These are phyloP conservation scores for Deakozyma indianensis DNA, from an alignment of 805 yeast species.

Conservation along the genomic window DNA sequence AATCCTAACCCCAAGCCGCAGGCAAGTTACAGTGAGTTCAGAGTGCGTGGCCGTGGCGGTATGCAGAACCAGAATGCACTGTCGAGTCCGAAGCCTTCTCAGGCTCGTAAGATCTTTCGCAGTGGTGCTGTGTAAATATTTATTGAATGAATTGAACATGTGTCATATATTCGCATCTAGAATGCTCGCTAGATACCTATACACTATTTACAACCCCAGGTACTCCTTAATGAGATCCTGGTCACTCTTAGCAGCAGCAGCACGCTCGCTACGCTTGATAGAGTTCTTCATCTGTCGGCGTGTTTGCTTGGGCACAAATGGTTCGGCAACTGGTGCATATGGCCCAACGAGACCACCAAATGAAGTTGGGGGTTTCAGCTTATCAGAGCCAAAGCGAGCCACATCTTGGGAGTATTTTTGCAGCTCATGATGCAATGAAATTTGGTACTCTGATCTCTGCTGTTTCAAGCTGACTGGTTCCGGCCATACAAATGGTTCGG, in stretches of 20 bases:
- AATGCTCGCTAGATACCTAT: not conserved
- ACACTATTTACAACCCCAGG: conserved; percentile 16
- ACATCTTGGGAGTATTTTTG: conserved; percentile 38
- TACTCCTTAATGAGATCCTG: conserved; percentile 26
- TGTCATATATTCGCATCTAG: too few species aligned
- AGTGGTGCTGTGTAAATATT: too few species aligned
- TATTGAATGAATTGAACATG: too few species aligned
- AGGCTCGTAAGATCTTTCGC: not conserved
- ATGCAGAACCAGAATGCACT: conserved; percentile 1
- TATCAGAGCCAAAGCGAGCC: conserved; percentile 49
- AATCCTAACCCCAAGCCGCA: not conserved
- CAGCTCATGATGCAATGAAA: conserved; percentile 31
- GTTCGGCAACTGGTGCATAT: conserved; percentile 44
- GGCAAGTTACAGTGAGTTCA: not conserved
- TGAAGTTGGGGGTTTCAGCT: conserved; percentile 49
- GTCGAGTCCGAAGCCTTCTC: not conserved
- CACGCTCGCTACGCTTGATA: conserved; percentile 23
- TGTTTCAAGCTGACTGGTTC: conserved; percentile 22
- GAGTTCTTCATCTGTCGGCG: conserved; percentile 33
- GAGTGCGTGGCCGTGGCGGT: conserved; percentile 1
- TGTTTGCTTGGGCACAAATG: conserved; percentile 42
- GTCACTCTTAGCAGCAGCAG: conserved; percentile 16
- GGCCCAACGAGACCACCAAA: conserved; percentile 61
- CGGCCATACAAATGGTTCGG: conserved; percentile 95
- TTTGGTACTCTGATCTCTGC: conserved; percentile 10